Evolutionary conservation across 2,329 filamentous ascomycete genomes (phyloP).

Genomic region (Calonectria multiphialidica): DNA sequence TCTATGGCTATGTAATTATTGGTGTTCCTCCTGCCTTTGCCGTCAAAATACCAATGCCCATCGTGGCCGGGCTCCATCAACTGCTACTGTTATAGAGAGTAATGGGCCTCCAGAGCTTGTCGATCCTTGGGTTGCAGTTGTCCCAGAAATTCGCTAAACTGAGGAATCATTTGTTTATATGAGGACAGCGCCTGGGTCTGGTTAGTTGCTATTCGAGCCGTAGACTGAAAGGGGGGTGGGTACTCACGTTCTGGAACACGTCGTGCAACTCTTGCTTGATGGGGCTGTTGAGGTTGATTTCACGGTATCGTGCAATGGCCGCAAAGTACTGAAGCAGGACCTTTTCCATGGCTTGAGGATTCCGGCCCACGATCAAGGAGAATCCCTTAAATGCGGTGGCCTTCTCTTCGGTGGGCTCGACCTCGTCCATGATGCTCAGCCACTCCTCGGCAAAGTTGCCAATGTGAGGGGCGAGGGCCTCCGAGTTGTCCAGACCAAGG

Average conservation of each 20-base stretch:
- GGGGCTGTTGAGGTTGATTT: conserved; percentile 70
- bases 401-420: conserved; percentile 93
- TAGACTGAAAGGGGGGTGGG: no score
- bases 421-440: conserved; percentile 82
- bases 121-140: conserved; percentile 64
- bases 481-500: conserved; percentile 83
- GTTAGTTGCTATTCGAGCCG: conserved; percentile 16
- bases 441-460: conserved; percentile 86
- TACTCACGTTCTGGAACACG: conserved; percentile 81
- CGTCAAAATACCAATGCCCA: conserved; percentile 20
- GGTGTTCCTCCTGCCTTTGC: conserved; percentile 19
- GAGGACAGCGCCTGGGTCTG: conserved; percentile 60
- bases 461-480: conserved; percentile 83
- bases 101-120: conserved; percentile 61
- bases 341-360: conserved; percentile 92
- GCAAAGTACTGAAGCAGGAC: conserved; percentile 85
- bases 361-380: conserved; percentile 83
- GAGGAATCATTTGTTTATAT: conserved; percentile 71
- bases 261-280: conserved; percentile 75
- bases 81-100: conserved; percentile 52
- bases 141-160: conserved; percentile 67
- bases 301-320: conserved; percentile 83
- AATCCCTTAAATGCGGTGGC: conserved; percentile 94
- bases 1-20: conserved; percentile 47
- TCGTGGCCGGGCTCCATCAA: neutral